Evolutionary conservation across 257 asterid genomes (phyloP), one percentile per base, ranked within the genome.

Genomic region (Plantago elongata): DNA sequence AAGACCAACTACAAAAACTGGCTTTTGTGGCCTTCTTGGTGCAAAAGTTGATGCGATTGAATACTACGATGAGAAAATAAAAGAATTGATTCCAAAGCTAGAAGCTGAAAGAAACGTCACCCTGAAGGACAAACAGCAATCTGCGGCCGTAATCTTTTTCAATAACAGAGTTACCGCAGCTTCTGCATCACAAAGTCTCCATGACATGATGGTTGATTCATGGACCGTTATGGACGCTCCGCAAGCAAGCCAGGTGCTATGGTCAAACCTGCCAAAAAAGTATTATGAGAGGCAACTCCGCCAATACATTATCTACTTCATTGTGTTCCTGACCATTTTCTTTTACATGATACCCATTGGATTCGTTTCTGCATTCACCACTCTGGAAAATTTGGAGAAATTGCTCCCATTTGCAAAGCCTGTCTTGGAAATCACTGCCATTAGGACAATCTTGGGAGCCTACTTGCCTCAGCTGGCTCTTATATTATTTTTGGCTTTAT

Each of bases 381-480:
- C 97, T 46, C 78, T 92, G 54, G 88, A 62, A 7, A 89, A 92
- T 64, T 68, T 92, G 81, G 58, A 65, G 81, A 92, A 92, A 79
- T 30, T 77, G 61, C 84, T 92, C 54, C 96, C 96, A 0, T 89
- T 92, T 57, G 45, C 86, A 37, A 82, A 92, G 71, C 79, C 85
- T 3, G 57, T 92, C 43, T 75, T 89, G 47, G 75, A 80, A 9
- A 62, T 34, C 58, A 7, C 62, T 0, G 72, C 51, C 4, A 27
- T 89, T 59, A 86, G 61, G 80, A 87, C 99, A 13, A 78, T 92
- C 51, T 75, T 92, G 8, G 88, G 83, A 74, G 99, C 99, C 0
- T 92, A 68, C 75, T 73, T 92, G 65, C 99, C 99, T 64, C 99
- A 92, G 81, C 69, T 92, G 22, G 99, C 96, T 0, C 99, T 92